Evolutionary conservation across 2,329 filamentous ascomycete genomes (phyloP), one percentile per base, ranked within the genome.

Genomic region (Domatiomyces globalis): DNA sequence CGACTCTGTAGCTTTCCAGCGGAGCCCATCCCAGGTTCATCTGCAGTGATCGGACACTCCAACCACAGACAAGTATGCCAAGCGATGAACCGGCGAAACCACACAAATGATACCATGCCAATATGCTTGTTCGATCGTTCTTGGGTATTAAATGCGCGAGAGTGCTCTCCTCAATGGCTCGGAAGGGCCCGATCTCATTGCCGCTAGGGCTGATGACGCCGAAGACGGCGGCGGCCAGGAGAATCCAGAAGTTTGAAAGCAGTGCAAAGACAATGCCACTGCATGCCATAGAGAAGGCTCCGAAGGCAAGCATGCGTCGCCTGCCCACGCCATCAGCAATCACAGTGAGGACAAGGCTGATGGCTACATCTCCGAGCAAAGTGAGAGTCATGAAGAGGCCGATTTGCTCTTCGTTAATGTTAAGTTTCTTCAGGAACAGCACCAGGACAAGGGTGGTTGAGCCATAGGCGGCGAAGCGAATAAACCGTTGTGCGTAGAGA

Each of bases 161-260:
- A 33, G 76, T 78, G 0, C 76, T 79, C 68, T 84, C 80, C 61
- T 84, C 81, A 29, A 85, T 77, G 2, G 78, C 78, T 39, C 80
- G 70, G 57, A 84, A 84, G 0, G 81, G 81, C 0, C 81, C 81
- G 61, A 84, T 82, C 57, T 84, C 81, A 15, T 78, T 75, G 5
- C 81, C 81, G 49, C 49, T 53, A 0, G 79, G 74, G 62, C 75
- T 80, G 49, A 83, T 75, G 3, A 83, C 78, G 1, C 80, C 79
- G 2, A 80, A 66, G 2, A 82, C 71, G 1, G 78, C 78, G 0
- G 79, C 79, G 0, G 71, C 57, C 2, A 83, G 63, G 5, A 83
- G 64, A 12, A 79, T 64, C 77, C 78, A 82, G 57, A 75, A 83
- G 53, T 76, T 77, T 20, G 76, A 74, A 51, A 71, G 73, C 1